A percentile compares a stretch with the other conserved stretches of the same genome.
Conservation (phyloP, 768 basidiomycete genomes). For the Panaeolus cyanescens region DNA sequence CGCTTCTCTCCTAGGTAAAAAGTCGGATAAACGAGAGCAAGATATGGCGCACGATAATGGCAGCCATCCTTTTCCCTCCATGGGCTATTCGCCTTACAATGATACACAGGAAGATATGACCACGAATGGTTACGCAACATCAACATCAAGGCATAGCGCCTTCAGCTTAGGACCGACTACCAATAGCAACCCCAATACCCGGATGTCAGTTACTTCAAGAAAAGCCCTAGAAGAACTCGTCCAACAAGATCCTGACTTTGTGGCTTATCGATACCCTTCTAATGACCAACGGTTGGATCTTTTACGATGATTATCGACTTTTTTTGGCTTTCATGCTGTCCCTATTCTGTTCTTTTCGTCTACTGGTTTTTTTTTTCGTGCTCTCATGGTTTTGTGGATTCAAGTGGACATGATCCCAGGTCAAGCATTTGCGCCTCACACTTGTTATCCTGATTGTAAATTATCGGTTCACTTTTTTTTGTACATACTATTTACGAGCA, state of each 20-base stretch:
- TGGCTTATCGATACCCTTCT: slow-evolving; percentile 87
- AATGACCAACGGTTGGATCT: slow-evolving; percentile 70
- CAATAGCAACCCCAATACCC: slow-evolving; percentile 35
- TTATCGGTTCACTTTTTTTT: slow-evolving; percentile 13
- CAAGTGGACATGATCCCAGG: slow-evolving; percentile 20
- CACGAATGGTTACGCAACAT: slow-evolving; percentile 47
- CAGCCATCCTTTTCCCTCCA: slow-evolving; percentile 50
- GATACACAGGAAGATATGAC: slow-evolving; percentile 52
- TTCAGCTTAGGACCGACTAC: slow-evolving; percentile 30
- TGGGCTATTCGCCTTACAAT: slow-evolving; percentile 41
- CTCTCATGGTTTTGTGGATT: slow-evolving; percentile 13
- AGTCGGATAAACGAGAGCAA: slow-evolving; percentile 34
- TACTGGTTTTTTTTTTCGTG: slow-evolving; percentile 19
- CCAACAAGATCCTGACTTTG: slow-evolving; percentile 83
- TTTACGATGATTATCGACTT: slow-evolving; percentile 32
- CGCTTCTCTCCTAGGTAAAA: slow-evolving; percentile 64
- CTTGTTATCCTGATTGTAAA: slow-evolving; percentile 18
- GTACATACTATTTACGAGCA: slow-evolving; percentile 2
- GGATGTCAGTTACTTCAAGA: slow-evolving; percentile 66
- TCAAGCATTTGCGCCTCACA: slow-evolving; percentile 6
- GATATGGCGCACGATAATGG: slow-evolving; percentile 35
- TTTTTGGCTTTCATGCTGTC: slow-evolving; percentile 11
- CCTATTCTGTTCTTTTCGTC: slow-evolving; percentile 11
- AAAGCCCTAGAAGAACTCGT: slow-evolving; percentile 79
- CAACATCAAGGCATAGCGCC: slow-evolving; percentile 53